Base-by-base conservation (phyloP, 805 yeast species). In the Cephaloascus albidus region DNA sequence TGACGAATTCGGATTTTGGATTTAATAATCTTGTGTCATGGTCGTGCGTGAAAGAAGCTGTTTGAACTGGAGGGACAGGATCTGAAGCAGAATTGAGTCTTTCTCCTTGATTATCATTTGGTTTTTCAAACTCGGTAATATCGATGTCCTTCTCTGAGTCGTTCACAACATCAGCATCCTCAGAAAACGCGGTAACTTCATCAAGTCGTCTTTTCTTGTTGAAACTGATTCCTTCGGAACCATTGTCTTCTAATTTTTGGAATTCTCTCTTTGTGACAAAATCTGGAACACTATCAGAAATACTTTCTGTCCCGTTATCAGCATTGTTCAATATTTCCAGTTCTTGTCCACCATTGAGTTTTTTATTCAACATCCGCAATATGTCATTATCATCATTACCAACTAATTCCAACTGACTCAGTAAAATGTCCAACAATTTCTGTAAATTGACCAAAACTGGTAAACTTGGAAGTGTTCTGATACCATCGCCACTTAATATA, bases 1-100 rank as follows among this genome's bases (percentile, higher is more conserved):
- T 65, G 3, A 84, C 90, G 54, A 78, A 82, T 55, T 84, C 90
- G 0, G 85, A 72, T 49, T 81, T 81, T 1, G 93, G 90, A 51
- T 83, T 83, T 47, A 75, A 76, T 18, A 75, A 66, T 38, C 74
- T 53, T 4, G 81, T 78, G 51, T 78, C 85, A 45, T 74, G 73
- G 33, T 71, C 77, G 20, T 59, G 72, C 3, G 74, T 67, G 45
- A 53, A 67, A 14, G 63, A 60, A 0, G 71, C 73, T 4, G 44
- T 41, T 40, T 67, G 76, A 3, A 65, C 68, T 2, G 78, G 76
- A 1, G 78, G 76, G 6, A 65, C 57, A 6, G 61, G 60, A 33
- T 58, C 65, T 33, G 49, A 53, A 20, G 52, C 49, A 2, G 60
- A 49, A 42, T 57, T 61, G 14, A 58, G 20, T 31, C 20, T 43